Base-by-base conservation (phyloP, 2,329 filamentous ascomycete genomes). In the Dactylella cylindrospora region DNA sequence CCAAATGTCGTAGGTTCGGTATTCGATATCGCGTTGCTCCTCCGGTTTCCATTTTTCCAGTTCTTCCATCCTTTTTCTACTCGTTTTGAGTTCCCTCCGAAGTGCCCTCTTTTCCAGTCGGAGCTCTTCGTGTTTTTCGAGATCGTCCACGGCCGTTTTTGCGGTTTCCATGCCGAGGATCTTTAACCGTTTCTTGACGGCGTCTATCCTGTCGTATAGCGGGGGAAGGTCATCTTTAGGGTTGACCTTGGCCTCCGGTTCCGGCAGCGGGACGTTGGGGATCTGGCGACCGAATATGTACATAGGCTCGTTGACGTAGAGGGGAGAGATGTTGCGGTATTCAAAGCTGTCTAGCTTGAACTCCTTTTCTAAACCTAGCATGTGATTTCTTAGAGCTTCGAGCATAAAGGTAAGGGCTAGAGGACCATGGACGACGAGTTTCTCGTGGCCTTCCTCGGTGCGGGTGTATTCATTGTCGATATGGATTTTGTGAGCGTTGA, bases 401-500 rank as follows among this genome's bases (percentile, higher is more conserved):
- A 95, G 77, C 77, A 96, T 83, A 4, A 97, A 76, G 0, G 85
- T 84, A 32, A 94, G 78, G 1, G 82, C 83, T 49, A 98, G 76
- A 0, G 93, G 91, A 0, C 93, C 93, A 69, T 97, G 93, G 51
- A 97, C 87, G 12, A 97, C 78, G 20, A 89, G 76, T 61, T 84
- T 80, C 3, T 78, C 78, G 71, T 94, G 84, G 8, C 86, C 86
- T 72, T 97, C 93, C 9, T 84, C 76, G 9, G 80, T 75, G 31
- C 79, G 79, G 45, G 83, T 84, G 73, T 88, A 94, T 35, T 78
- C 70, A 1, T 78, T 79, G 72, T 96, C 87, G 17, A 95, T 78
- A 74, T 98, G 93, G 67, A 98, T 96, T 12, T 80, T 78, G 73
- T 98, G 93, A 1, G 89, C 88, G 73, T 98, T 98, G 76, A 89